Evolutionary conservation across 1,284 basidiomycete genomes (phyloP).

Genomic region (Trametes sp.): DNA sequence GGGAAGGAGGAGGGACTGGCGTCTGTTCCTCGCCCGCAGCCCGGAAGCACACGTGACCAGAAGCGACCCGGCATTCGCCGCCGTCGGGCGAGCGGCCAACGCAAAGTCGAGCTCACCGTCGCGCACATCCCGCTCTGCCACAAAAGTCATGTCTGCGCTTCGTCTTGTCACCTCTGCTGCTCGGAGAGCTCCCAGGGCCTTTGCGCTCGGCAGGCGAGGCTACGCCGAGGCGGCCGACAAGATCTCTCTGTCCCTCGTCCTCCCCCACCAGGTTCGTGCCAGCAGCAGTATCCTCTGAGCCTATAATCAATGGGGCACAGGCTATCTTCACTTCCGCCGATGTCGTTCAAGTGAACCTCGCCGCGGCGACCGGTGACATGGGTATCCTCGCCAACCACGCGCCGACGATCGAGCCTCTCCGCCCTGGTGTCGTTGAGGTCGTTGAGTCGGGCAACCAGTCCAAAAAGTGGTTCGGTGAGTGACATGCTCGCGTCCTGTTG

Average conservation of each 20-base stretch:
- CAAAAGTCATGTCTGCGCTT: constrained; percentile 71
- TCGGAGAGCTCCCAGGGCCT: constrained; percentile 62
- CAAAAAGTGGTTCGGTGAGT: constrained; percentile 97
- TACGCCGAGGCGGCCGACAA: constrained; percentile 91
- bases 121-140: constrained; percentile 30
- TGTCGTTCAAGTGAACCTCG: constrained; percentile 93
- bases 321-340: constrained; percentile 87
- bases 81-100: constrained; percentile 20
- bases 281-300: constrained; percentile 12
- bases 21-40: neutral
- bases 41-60: neutral
- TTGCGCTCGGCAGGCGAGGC: constrained; percentile 70
- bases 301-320: constrained; percentile 50
- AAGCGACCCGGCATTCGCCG: constrained; percentile 29
- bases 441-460: constrained; percentile 79
- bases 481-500: neutral
- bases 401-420: constrained; percentile 90
- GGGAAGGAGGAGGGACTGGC: neutral
- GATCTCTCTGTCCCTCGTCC: constrained; percentile 88
- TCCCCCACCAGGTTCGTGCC: constrained; percentile 89
- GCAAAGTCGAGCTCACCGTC: constrained; percentile 35
- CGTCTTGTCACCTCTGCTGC: constrained; percentile 71
- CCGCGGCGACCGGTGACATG: constrained; percentile 97
- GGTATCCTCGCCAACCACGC: constrained; percentile 98
- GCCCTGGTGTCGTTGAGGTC: constrained; percentile 93